Conservation (phyloP, 2,329 filamentous ascomycete genomes). For the Pseudogymnoascus sp. region DNA sequence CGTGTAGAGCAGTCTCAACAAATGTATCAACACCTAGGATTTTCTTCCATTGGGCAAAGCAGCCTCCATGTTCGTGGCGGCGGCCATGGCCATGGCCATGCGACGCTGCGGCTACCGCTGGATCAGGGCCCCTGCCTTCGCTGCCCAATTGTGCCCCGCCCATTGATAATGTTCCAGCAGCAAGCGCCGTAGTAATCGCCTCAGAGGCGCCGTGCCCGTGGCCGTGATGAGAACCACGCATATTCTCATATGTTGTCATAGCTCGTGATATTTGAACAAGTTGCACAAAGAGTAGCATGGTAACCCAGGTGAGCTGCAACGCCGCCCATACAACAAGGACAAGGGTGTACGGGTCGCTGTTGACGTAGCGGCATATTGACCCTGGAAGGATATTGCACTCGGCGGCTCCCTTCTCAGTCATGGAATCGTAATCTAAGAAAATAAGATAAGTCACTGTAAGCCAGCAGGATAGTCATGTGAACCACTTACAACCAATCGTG, state of each 20-base stretch:
- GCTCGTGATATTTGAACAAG: constrained; percentile 85
- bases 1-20: constrained; percentile 74
- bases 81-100: constrained; percentile 35
- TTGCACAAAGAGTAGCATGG: constrained; percentile 94
- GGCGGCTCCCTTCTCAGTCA: constrained; percentile 44
- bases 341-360: constrained; percentile 76
- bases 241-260: constrained; percentile 94
- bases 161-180: constrained; percentile 55
- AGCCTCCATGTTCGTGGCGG: constrained; percentile 52
- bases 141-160: constrained; percentile 64
- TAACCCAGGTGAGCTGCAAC: constrained; percentile 87
- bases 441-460: constrained; percentile 17
- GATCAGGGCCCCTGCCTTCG: constrained; percentile 55
- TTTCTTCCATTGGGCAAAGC: constrained; percentile 70
- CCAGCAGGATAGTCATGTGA: not conserved
- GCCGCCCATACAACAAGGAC: constrained; percentile 70
- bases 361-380: constrained; percentile 64
- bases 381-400: constrained; percentile 70
- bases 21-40: constrained; percentile 90
- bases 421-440: constrained; percentile 50
- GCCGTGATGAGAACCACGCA: constrained; percentile 66
- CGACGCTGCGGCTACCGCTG: constrained; percentile 39
- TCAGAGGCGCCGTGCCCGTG: constrained; percentile 43
- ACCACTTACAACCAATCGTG: constrained; percentile 58
- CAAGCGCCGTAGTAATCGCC: constrained; percentile 64